Evolutionary conservation across 2,329 filamentous ascomycete genomes (phyloP).

Genomic region (Penicillium frequentans): DNA sequence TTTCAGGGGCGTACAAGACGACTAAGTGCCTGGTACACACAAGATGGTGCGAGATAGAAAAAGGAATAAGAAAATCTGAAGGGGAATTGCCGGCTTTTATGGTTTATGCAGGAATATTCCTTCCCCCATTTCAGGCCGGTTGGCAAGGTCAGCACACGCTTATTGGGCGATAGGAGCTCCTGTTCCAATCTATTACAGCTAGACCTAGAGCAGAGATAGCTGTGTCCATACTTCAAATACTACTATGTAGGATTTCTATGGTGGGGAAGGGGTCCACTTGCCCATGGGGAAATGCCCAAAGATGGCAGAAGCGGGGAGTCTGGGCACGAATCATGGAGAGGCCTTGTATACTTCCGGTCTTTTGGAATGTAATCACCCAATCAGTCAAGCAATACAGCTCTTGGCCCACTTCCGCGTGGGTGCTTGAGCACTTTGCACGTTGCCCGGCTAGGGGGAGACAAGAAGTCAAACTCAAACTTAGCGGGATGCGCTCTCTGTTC

Average conservation of each 20-base stretch:
- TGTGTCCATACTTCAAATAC: background rate
- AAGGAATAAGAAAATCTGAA: background rate
- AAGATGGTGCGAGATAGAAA: background rate
- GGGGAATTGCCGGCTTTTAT: slow-evolving; percentile 10
- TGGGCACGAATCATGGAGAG: too few relatives aligned
- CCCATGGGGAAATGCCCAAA: background rate
- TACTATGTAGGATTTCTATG: background rate
- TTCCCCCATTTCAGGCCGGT: background rate
- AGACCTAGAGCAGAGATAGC: background rate
- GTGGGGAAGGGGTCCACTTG: background rate
- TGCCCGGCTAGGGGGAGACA: too few relatives aligned
- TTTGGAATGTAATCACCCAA: too few relatives aligned
- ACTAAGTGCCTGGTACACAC: too few relatives aligned
- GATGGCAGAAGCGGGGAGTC: background rate
- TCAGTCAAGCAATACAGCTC: too few relatives aligned
- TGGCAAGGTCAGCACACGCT: background rate
- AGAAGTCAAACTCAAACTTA: too few relatives aligned
- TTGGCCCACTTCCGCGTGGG: too few relatives aligned
- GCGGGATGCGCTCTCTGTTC: too few relatives aligned
- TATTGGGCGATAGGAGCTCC: slow-evolving; percentile 4
- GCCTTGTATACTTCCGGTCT: too few relatives aligned
- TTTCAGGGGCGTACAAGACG: background rate
- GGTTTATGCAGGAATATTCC: background rate
- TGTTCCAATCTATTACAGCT: background rate
- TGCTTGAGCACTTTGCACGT: too few relatives aligned